Percentiles rank a stretch among this genome's conserved stretches.
These are phyloP conservation scores for Sugiyamaella pinicola DNA, from an alignment of 1,139 yeast species.

Conservation along the genomic window DNA sequence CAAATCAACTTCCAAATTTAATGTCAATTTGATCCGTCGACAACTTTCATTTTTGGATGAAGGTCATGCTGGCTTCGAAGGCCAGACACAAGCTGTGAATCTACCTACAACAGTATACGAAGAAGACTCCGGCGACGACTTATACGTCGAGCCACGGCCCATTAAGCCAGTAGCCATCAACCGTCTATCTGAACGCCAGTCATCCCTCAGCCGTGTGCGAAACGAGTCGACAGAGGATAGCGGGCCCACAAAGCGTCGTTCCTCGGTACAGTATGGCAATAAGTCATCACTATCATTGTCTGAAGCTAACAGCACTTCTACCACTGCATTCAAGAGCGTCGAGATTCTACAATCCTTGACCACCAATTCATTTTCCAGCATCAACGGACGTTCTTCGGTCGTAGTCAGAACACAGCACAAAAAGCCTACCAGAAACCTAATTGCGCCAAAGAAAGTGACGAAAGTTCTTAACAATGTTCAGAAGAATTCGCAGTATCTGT, in stretches of 20 bases:
- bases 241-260: conserved; percentile 10
- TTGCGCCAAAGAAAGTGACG: conserved; percentile 20
- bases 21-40: conserved; percentile 12
- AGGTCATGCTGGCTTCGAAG: conserved; percentile 5
- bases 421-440: conserved; percentile 15
- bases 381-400: conserved; percentile 12
- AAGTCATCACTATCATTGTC: background rate
- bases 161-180: conserved; percentile 9
- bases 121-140: conserved; percentile 16
- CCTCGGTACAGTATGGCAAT: conserved; percentile 8
- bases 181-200: conserved; percentile 18
- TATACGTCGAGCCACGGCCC: conserved; percentile 6
- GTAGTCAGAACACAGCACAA: conserved; percentile 6
- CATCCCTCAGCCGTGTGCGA: conserved; percentile 15
- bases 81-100: conserved; percentile 13
- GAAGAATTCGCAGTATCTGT: conserved; percentile 11
- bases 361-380: conserved; percentile 13
- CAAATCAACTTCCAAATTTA: conserved; percentile 7
- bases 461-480: conserved; percentile 12
- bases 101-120: conserved; percentile 6
- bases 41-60: conserved; percentile 23
- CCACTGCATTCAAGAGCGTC: conserved; percentile 18
- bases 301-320: background rate
- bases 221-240: conserved; percentile 6
- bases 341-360: conserved; percentile 23